A percentile compares a stretch with the other conserved stretches of the same genome.
phyloP scores from a whole-genome alignment of 495 filamentous ascomycete genomes.

The Astrothelium macrocarpum region DNA sequence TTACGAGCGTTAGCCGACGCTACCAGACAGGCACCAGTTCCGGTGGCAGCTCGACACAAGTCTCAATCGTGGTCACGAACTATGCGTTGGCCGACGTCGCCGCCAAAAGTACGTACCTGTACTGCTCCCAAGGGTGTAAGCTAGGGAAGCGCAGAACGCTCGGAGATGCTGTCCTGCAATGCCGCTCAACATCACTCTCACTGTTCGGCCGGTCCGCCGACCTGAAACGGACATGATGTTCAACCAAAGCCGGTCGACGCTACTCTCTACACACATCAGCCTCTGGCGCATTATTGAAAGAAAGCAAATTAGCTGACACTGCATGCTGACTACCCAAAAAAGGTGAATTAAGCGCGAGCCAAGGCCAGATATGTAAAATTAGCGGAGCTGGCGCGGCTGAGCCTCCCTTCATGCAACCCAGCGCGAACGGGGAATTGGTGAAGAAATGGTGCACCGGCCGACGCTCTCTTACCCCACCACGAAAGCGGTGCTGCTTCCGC shows the following conservation, averaged over 20 bases:
- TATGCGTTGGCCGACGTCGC: not conserved
- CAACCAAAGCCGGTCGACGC: not conserved
- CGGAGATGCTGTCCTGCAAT: not conserved
- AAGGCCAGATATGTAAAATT: not conserved
- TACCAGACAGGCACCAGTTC: not conserved
- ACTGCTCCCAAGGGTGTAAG: not conserved
- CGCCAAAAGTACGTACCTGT: not conserved
- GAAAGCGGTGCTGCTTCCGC: too few relatives aligned
- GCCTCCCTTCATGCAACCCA: not conserved
- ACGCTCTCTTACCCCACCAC: not conserved
- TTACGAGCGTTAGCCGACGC: not conserved
- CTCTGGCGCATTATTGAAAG: not conserved
- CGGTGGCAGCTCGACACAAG: not conserved
- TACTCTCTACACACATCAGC: not conserved
- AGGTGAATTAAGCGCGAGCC: not conserved
- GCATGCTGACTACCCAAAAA: not conserved
- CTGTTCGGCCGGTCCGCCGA: not conserved
- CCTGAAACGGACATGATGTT: conserved; percentile 2
- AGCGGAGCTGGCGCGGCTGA: not conserved
- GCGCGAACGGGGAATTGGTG: not conserved
- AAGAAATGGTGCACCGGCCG: not conserved
- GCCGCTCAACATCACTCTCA: not conserved
- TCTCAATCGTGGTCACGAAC: not conserved
- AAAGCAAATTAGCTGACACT: not conserved
- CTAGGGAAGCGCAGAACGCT: not conserved